phyloP scores from a whole-genome alignment of 2,329 filamentous ascomycete genomes.

The Aspergillus candidus region DNA sequence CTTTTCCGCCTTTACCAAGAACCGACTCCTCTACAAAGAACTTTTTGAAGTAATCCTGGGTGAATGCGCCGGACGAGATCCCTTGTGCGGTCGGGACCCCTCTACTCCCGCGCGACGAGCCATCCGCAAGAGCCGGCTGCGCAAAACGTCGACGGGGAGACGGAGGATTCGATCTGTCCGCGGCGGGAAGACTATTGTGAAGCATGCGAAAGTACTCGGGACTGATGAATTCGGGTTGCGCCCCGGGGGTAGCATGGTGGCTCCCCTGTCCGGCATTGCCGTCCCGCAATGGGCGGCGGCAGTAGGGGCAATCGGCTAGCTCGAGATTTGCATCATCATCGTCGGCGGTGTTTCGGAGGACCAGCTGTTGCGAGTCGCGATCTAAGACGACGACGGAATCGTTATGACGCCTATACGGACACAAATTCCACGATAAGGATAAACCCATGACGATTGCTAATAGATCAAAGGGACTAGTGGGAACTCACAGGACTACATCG shows the following conservation, averaged over 20 bases:
- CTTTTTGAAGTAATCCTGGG: slow-evolving; percentile 81
- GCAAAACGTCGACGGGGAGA: slow-evolving; percentile 46
- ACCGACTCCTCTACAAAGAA: slow-evolving; percentile 89
- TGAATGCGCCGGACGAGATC: slow-evolving; percentile 83
- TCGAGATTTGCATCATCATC: slow-evolving; percentile 48
- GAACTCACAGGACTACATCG: slow-evolving; percentile 41
- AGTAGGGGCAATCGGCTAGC: slow-evolving; percentile 76
- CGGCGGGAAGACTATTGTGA: slow-evolving; percentile 51
- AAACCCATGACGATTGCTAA: too few species aligned
- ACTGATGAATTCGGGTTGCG: slow-evolving; percentile 66
- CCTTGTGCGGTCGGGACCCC: slow-evolving; percentile 51
- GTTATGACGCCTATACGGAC: slow-evolving; percentile 66
- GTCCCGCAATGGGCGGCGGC: slow-evolving; percentile 64
- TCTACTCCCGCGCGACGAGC: slow-evolving; percentile 43
- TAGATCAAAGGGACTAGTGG: too few species aligned
- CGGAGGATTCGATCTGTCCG: slow-evolving; percentile 39
- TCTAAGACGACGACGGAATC: slow-evolving; percentile 91
- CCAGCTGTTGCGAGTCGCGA: slow-evolving; percentile 74
- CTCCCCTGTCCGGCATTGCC: slow-evolving; percentile 37
- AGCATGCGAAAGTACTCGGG: slow-evolving; percentile 96
- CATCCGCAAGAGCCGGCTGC: slow-evolving; percentile 41
- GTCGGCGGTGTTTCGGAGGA: slow-evolving; percentile 60
- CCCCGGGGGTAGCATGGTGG: slow-evolving; percentile 26
- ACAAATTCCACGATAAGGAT: too few species aligned
- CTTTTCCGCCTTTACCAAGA: slow-evolving; percentile 85